These are phyloP conservation scores for Aspergillaceae sp. DNA, from an alignment of 2,329 filamentous ascomycete species.

Conservation along the genomic window DNA sequence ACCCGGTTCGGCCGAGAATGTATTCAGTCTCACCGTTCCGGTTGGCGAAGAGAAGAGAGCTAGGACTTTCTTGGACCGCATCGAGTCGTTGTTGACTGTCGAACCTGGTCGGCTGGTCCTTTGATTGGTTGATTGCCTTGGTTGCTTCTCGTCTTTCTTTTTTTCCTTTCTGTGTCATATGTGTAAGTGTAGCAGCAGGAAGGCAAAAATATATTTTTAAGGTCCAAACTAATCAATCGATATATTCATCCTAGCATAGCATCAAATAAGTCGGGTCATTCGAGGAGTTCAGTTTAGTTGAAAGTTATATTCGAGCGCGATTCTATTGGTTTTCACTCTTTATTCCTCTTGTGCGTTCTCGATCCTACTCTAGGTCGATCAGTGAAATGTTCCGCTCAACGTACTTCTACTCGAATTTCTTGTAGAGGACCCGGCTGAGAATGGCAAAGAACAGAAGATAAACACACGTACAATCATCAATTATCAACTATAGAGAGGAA, in stretches of 20 bases:
- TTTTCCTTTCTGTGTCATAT: conserved; percentile 11
- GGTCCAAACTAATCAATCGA: background rate
- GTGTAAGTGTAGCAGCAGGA: conserved; percentile 1
- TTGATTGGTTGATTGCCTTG: conserved; percentile 19
- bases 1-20: conserved; percentile 49
- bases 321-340: too few relatives aligned
- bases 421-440: background rate
- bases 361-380: too few relatives aligned
- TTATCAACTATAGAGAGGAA: conserved; percentile 6
- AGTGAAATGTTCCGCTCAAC: too few relatives aligned
- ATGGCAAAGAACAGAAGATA: background rate
- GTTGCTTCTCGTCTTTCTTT: conserved; percentile 7
- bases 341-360: too few relatives aligned
- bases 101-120: conserved; percentile 68
- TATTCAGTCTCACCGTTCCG: conserved; percentile 74
- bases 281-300: too few relatives aligned
- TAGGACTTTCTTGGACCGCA: conserved; percentile 69
- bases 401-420: background rate
- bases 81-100: conserved; percentile 74
- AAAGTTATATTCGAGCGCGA: too few relatives aligned
- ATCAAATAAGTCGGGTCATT: too few relatives aligned
- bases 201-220: background rate
- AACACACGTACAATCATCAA: conserved; percentile 23
- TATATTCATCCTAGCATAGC: too few relatives aligned
- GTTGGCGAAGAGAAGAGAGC: conserved; percentile 75